Conservation (phyloP, 768 basidiomycete genomes). For the Exsudoporus frostii region DNA sequence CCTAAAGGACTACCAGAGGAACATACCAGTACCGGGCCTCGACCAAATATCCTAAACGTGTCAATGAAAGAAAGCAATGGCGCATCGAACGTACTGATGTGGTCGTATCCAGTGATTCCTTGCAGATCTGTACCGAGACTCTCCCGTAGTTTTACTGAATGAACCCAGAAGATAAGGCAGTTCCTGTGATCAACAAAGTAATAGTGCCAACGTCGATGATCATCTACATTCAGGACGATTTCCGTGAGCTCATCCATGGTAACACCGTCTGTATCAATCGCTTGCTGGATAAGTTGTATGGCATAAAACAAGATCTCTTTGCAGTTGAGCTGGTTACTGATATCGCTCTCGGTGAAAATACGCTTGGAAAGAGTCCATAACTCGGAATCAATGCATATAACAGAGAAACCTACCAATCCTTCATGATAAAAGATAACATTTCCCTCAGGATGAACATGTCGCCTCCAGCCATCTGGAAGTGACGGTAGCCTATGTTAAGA, state of each 20-base stretch:
- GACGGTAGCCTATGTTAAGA: not conserved
- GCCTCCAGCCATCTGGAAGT: constrained; percentile 3
- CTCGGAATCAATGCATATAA: not conserved
- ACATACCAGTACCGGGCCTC: constrained; percentile 15
- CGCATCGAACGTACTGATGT: constrained; percentile 10
- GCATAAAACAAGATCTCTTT: constrained; percentile 2
- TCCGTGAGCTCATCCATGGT: constrained; percentile 8
- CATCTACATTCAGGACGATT: constrained; percentile 11
- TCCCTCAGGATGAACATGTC: constrained; percentile 16
- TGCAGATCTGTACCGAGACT: not conserved
- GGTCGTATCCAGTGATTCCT: constrained; percentile 1
- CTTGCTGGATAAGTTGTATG: constrained; percentile 5
- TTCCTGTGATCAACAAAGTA: constrained; percentile 17
- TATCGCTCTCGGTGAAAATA: constrained; percentile 13
- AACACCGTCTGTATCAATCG: not conserved
- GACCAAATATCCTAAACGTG: constrained; percentile 9
- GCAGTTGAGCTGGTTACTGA: too few relatives aligned
- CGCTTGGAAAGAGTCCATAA: constrained; percentile 3
- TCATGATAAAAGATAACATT: constrained; percentile 11
- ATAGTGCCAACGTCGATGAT: constrained; percentile 2
- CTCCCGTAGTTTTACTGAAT: not conserved
- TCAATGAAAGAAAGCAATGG: not conserved
- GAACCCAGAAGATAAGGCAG: constrained; percentile 19
- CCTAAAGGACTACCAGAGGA: not conserved
- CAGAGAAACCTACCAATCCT: constrained; percentile 5